phyloP scores from a whole-genome alignment of 2,329 filamentous ascomycete genomes.

The Chalara sp. region DNA sequence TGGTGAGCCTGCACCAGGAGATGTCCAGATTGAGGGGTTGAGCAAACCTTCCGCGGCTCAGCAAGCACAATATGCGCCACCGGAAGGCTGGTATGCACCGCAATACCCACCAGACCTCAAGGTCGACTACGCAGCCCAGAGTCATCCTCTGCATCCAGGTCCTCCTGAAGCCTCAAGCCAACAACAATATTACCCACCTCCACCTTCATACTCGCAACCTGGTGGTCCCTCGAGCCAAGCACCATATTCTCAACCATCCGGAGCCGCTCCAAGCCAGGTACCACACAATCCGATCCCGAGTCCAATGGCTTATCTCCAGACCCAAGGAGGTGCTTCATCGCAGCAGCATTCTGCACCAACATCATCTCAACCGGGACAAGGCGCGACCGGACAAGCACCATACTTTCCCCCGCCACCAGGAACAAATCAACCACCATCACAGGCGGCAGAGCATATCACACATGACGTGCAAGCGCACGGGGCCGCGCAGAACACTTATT shows the following conservation, averaged over 20 bases:
- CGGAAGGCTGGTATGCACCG: conserved; percentile 1
- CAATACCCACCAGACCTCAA: neutral
- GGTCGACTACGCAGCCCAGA: neutral
- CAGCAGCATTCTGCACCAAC: neutral
- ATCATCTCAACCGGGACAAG: neutral
- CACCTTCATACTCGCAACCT: neutral
- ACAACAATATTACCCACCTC: neutral
- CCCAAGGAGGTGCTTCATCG: neutral
- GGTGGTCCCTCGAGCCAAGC: neutral
- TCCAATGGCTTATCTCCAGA: neutral
- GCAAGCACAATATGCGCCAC: conserved; percentile 5
- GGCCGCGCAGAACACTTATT: neutral
- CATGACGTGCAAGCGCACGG: neutral
- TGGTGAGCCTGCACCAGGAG: conserved; percentile 64
- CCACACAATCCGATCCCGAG: neutral
- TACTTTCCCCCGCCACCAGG: neutral
- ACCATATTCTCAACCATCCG: neutral
- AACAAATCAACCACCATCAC: neutral
- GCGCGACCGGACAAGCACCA: neutral
- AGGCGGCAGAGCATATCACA: neutral
- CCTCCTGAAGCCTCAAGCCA: neutral
- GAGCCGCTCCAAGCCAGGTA: no score
- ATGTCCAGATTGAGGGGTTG: conserved; percentile 39
- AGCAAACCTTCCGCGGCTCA: conserved; percentile 10
- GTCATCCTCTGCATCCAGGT: neutral